Percentiles rank a stretch among this genome's conserved stretches.
These are phyloP conservation scores for Halteria grandinella DNA, from an alignment of 73 alveolate species.

Conservation along the genomic window DNA sequence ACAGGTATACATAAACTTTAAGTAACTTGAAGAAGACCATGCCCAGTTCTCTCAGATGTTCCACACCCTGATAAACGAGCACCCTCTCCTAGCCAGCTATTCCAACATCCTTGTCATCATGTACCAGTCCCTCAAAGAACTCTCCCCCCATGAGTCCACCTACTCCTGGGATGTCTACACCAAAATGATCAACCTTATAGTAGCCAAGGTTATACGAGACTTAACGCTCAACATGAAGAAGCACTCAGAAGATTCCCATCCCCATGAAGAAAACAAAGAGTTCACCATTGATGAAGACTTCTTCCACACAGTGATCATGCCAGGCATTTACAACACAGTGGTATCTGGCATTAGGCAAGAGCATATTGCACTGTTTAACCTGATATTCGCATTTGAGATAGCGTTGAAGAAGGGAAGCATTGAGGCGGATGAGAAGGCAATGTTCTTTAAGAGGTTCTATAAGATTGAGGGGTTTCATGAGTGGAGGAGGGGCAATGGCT, in stretches of 20 bases:
- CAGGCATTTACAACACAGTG: slow-evolving; percentile 47
- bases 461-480: slow-evolving; percentile 17
- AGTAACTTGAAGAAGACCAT: slow-evolving; percentile 58
- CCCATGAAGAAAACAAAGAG: background rate
- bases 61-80: slow-evolving; percentile 70
- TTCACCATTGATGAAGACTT: slow-evolving; percentile 65
- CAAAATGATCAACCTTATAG: slow-evolving; percentile 31
- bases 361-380: slow-evolving; percentile 38
- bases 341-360: slow-evolving; percentile 49
- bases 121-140: slow-evolving; percentile 34
- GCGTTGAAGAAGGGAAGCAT: slow-evolving; percentile 36
- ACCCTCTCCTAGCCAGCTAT: slow-evolving; percentile 57
- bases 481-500: slow-evolving; percentile 66
- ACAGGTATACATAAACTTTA: slow-evolving; percentile 42
- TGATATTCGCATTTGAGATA: slow-evolving; percentile 29
- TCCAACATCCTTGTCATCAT: slow-evolving; percentile 51
- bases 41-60: slow-evolving; percentile 58
- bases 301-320: slow-evolving; percentile 74
- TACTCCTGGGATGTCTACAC: slow-evolving; percentile 64
- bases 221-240: slow-evolving; percentile 12
- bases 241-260: slow-evolving; percentile 26
- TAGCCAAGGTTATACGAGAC: slow-evolving; percentile 10
- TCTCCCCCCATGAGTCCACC: slow-evolving; percentile 40
- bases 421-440: slow-evolving; percentile 36
- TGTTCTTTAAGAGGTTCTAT: slow-evolving; percentile 44